phyloP scores from a whole-genome alignment of 352 stramenopile genomes.

The Elongisporangium undulatum region DNA sequence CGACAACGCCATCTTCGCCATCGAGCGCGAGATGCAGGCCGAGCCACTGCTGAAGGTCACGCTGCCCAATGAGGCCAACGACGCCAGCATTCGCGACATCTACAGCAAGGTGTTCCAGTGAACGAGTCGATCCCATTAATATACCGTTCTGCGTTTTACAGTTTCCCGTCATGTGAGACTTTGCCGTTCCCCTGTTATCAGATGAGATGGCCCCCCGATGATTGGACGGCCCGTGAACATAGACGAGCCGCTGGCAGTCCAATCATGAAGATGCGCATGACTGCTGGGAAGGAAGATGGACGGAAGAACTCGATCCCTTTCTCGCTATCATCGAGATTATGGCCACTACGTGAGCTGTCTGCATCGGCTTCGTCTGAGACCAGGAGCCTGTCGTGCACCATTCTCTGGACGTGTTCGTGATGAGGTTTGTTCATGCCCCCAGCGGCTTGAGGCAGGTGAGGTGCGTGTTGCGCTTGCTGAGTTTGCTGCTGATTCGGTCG shows the following conservation, averaged over 20 bases:
- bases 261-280: too few relatives aligned
- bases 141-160: not conserved
- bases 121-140: not conserved
- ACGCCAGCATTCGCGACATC: conserved; percentile 35
- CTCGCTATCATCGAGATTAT: too few relatives aligned
- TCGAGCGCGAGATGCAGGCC: conserved; percentile 77
- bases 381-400: conserved; percentile 34
- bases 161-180: too few relatives aligned
- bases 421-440: too few relatives aligned
- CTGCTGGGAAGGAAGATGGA: too few relatives aligned
- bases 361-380: conserved; percentile 7
- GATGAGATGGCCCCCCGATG: too few relatives aligned
- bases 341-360: not conserved
- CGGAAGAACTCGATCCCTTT: too few relatives aligned
- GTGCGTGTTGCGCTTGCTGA: conserved; percentile 61
- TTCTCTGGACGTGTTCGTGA: conserved; percentile 58
- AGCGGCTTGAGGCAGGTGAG: conserved; percentile 46
- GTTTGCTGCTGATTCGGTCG: conserved; percentile 37
- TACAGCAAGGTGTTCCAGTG: conserved; percentile 35
- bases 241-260: too few relatives aligned
- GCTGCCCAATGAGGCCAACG: conserved; percentile 38
- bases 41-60: conserved; percentile 68
- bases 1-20: conserved; percentile 79
- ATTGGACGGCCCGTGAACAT: too few relatives aligned
- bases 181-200: too few relatives aligned